phyloP scores from a whole-genome alignment of 495 filamentous ascomycete genomes.

The Lentithecium fluviatile region DNA sequence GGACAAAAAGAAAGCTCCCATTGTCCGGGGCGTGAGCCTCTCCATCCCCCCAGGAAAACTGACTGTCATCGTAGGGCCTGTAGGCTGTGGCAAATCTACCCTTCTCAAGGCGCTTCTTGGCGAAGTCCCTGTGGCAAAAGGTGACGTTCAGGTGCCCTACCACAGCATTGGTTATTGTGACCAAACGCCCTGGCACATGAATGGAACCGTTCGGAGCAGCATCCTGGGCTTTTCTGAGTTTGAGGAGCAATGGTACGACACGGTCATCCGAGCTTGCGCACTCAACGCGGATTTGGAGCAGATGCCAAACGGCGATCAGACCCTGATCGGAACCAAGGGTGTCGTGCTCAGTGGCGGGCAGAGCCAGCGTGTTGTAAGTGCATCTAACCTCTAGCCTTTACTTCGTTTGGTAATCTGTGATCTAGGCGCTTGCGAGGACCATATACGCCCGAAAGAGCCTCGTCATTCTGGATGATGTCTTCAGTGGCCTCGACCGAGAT shows the following conservation, averaged over 20 bases:
- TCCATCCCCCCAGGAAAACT: slow-evolving; percentile 5
- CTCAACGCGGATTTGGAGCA: slow-evolving; percentile 18
- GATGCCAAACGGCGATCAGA: slow-evolving; percentile 27
- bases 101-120: slow-evolving; percentile 26
- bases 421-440: slow-evolving; percentile 40
- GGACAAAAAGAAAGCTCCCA: not conserved
- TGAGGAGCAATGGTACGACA: slow-evolving; percentile 18
- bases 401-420: too few species aligned
- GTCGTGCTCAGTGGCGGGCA: slow-evolving; percentile 35
- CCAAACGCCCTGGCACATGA: slow-evolving; percentile 34
- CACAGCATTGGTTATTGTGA: slow-evolving; percentile 25
- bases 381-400: too few species aligned
- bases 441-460: slow-evolving; percentile 40
- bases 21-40: slow-evolving; percentile 16
- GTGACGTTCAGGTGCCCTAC: slow-evolving; percentile 1
- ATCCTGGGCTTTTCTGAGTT: slow-evolving; percentile 33
- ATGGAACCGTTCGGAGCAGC: slow-evolving; percentile 29
- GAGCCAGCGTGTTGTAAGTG: slow-evolving; percentile 30
- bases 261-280: slow-evolving; percentile 24
- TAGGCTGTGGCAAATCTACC: slow-evolving; percentile 29
- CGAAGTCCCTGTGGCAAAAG: slow-evolving; percentile 10
- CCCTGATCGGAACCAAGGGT: slow-evolving; percentile 29
- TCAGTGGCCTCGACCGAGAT: slow-evolving; percentile 43
- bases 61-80: slow-evolving; percentile 25
- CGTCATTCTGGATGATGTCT: slow-evolving; percentile 45